Evolutionary conservation across 352 stramenopile species (phyloP).

Genomic region (Phytophthora constricta): DNA sequence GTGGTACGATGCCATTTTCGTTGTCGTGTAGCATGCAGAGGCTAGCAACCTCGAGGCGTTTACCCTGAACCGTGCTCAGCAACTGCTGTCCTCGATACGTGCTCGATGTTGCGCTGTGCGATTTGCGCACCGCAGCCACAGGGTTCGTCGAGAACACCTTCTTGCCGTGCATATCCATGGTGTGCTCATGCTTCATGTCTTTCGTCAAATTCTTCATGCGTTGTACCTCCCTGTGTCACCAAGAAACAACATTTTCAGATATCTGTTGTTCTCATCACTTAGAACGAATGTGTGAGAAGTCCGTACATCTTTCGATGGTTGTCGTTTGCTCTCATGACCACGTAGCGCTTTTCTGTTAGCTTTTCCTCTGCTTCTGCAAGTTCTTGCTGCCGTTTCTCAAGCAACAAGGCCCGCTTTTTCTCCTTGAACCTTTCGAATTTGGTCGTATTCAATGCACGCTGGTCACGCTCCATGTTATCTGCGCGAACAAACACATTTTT

Average conservation of each 20-base stretch:
- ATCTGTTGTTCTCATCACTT: not conserved
- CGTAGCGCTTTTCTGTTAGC: constrained; percentile 77
- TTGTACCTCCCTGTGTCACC: constrained; percentile 55
- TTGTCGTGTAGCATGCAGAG: constrained; percentile 70
- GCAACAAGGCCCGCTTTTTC: constrained; percentile 52
- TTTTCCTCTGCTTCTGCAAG: constrained; percentile 68
- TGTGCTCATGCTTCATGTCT: constrained; percentile 71
- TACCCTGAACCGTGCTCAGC: constrained; percentile 72
- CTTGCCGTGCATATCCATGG: constrained; percentile 65
- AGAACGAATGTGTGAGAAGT: not conserved
- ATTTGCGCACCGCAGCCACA: constrained; percentile 43
- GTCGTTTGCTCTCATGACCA: constrained; percentile 63
- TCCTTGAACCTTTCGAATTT: constrained; percentile 73
- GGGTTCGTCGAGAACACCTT: constrained; percentile 68
- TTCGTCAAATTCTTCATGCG: constrained; percentile 70
- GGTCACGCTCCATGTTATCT: constrained; percentile 67
- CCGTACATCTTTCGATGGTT: constrained; percentile 60
- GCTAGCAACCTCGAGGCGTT: constrained; percentile 73
- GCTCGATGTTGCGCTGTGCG: constrained; percentile 54
- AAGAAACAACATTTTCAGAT: constrained; percentile 5
- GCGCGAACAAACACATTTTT: constrained; percentile 70
- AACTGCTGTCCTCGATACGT: constrained; percentile 77
- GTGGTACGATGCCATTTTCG: constrained; percentile 53
- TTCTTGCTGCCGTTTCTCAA: constrained; percentile 64
- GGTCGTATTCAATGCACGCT: constrained; percentile 47